These are phyloP conservation scores for Talaromyces albobiverticillius DNA, from an alignment of 2,329 filamentous ascomycete species.

Conservation along the genomic window DNA sequence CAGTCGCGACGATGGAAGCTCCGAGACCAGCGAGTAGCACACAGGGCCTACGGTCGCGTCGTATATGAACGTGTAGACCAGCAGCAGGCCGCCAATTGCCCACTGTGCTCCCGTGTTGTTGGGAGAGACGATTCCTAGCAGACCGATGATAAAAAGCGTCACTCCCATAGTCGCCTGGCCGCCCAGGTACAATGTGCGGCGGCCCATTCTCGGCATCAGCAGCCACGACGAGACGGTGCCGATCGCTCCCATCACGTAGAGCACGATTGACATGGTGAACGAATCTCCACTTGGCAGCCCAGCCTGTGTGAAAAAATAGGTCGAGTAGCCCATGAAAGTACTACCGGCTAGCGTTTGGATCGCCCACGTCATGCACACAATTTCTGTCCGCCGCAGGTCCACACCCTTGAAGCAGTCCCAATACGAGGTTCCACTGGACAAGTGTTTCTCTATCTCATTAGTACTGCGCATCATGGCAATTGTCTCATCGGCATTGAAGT, in stretches of 20 bases:
- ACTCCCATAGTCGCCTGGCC: slow-evolving; percentile 22
- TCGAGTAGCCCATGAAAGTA: slow-evolving; percentile 38
- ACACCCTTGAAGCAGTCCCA: slow-evolving; percentile 4
- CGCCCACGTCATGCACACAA: slow-evolving; percentile 23
- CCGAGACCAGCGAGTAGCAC: slow-evolving; percentile 37
- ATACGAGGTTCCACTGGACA: not conserved
- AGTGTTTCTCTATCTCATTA: not conserved
- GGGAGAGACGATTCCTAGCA: not conserved
- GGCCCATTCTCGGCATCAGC: slow-evolving; percentile 35
- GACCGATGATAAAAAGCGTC: slow-evolving; percentile 20
- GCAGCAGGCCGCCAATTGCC: slow-evolving; percentile 46
- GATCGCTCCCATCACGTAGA: slow-evolving; percentile 59
- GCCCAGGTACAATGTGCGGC: slow-evolving; percentile 38
- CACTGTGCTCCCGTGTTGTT: slow-evolving; percentile 25
- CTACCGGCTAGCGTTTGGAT: slow-evolving; percentile 31
- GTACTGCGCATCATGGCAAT: slow-evolving; percentile 4
- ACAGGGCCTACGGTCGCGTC: slow-evolving; percentile 32
- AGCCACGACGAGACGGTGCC: slow-evolving; percentile 53
- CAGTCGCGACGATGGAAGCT: slow-evolving; percentile 41
- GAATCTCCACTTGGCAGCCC: slow-evolving; percentile 29
- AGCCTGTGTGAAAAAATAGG: slow-evolving; percentile 46
- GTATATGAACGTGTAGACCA: slow-evolving; percentile 68
- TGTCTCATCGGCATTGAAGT: slow-evolving; percentile 20
- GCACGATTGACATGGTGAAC: slow-evolving; percentile 45
- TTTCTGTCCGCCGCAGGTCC: slow-evolving; percentile 1